A percentile compares a stretch with the other conserved stretches of the same genome.
Evolutionary conservation across 2,329 filamentous ascomycete species (phyloP).

Genomic region (Plectosphaerella plurivora): DNA sequence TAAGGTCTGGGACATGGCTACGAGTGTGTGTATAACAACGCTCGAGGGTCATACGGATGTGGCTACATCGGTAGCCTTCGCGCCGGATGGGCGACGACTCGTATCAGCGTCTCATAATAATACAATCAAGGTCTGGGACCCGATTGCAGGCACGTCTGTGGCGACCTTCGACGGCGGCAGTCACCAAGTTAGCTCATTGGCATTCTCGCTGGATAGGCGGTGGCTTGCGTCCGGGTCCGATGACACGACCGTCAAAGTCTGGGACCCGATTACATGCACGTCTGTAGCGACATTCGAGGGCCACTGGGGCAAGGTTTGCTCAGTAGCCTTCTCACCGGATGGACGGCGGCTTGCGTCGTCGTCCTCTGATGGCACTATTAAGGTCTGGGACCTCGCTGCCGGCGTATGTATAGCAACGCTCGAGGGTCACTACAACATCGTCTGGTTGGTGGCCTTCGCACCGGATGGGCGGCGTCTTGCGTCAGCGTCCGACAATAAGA

Average conservation of each 20-base stretch:
- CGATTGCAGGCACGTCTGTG: too few relatives aligned
- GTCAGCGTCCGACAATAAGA: slow-evolving; percentile 8
- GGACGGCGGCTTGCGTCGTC: slow-evolving; percentile 10
- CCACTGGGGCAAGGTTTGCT: slow-evolving; percentile 4
- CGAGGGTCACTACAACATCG: slow-evolving; percentile 7
- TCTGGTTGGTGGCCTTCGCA: slow-evolving; percentile 12
- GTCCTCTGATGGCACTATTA: slow-evolving; percentile 5
- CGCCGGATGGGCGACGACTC: slow-evolving; percentile 11
- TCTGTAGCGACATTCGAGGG: slow-evolving; percentile 15
- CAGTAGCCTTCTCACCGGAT: slow-evolving; percentile 15
- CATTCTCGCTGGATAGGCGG: slow-evolving; percentile 13
- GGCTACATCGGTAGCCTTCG: slow-evolving; percentile 13
- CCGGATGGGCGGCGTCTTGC: slow-evolving; percentile 10
- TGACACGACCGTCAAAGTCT: too few relatives aligned
- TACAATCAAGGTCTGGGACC: slow-evolving; percentile 12
- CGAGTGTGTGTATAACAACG: slow-evolving; percentile 1
- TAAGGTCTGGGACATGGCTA: slow-evolving; percentile 10
- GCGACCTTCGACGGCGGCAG: too few relatives aligned
- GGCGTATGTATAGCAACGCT: slow-evolving; percentile 8
- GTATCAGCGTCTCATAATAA: slow-evolving; percentile 9
- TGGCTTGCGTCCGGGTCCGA: slow-evolving; percentile 9
- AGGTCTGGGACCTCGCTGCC: slow-evolving; percentile 7
- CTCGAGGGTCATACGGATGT: slow-evolving; percentile 1
- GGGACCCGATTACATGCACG: slow-evolving; percentile 13
- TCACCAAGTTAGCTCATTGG: too few relatives aligned